These are phyloP conservation scores for Logfia minima DNA, from an alignment of 129 eudicot species.

Conservation along the genomic window DNA sequence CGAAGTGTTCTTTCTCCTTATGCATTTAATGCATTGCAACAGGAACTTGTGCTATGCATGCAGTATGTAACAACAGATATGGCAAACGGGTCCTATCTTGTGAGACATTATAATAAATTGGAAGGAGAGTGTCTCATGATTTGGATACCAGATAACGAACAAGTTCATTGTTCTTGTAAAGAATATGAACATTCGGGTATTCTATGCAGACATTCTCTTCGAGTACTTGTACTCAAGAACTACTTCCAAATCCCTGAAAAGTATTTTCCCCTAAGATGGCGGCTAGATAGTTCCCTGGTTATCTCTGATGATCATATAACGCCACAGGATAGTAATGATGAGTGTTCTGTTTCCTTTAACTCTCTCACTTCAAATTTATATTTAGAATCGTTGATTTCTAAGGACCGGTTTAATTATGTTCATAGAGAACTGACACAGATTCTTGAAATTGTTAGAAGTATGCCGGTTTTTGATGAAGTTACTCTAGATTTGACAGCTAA, in stretches of 20 bases:
- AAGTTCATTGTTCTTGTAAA: conserved; percentile 75
- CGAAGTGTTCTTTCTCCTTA: conserved; percentile 60
- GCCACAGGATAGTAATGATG: conserved; percentile 40
- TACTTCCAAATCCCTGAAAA: conserved; percentile 76
- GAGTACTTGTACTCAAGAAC: conserved; percentile 63
- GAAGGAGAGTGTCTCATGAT: conserved; percentile 63
- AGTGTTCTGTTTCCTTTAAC: conserved; percentile 52
- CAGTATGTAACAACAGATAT: conserved; percentile 64
- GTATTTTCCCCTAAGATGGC: conserved; percentile 61
- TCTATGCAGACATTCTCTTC: conserved; percentile 61
- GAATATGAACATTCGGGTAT: conserved; percentile 71
- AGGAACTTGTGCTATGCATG: conserved; percentile 62
- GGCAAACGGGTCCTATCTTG: conserved; percentile 67
- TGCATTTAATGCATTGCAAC: conserved; percentile 61
- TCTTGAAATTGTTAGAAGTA: conserved; percentile 52
- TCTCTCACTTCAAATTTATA: conserved; percentile 51
- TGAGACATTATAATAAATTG: conserved; percentile 65
- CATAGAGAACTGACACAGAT: conserved; percentile 56
- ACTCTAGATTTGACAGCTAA: conserved; percentile 39
- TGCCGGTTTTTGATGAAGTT: conserved; percentile 54
- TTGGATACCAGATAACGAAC: conserved; percentile 74
- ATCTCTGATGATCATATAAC: conserved; percentile 45
- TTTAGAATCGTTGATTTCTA: conserved; percentile 56
- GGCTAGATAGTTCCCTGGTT: conserved; percentile 48
- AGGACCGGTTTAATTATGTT: conserved; percentile 62